Base-by-base conservation (phyloP, 495 filamentous ascomycete genomes). In the Penicillium maclennaniae region DNA sequence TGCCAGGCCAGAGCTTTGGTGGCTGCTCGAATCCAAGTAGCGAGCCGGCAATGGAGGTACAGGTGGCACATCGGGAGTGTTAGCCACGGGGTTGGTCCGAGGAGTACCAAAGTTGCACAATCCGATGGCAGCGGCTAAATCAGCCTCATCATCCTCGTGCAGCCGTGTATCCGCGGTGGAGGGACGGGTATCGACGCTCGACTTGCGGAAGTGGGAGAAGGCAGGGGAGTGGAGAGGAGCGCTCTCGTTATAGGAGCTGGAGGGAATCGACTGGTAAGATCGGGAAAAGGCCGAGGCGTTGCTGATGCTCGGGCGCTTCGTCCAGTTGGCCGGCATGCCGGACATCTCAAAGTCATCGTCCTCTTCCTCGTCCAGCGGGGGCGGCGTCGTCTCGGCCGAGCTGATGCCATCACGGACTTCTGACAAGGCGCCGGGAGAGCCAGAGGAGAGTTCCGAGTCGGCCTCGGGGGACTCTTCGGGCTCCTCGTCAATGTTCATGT, bases 101-200 rank as follows among this genome's bases (percentile, higher is more conserved):
- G 88, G 89, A 47, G 86, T 92, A 39, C 87, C 85, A 62, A 96
- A 91, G 67, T 90, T 95, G 81, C 93, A 97, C 55, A 96, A 73
- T 55, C 92, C 90, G 37, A 96, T 89, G 4, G 92, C 92, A 4
- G 93, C 92, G 7, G 92, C 93, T 51, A 98, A 77, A 49, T 77
- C 74, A 7, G 71, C 72, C 50, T 96, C 92, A 46, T 85, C 82
- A 46, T 77, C 79, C 25, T 74, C 72, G 57, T 69, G 68, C 54
- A 84, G 69, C 26, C 78, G 76, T 4, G 80, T 83, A 34, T 81
- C 79, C 47, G 82, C 84, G 55, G 51, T 87, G 74, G 49, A 86
- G 75, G 50, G 86, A 79, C 67, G 78, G 67, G 55, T 87, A 77
- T 67, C 87, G 71, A 68, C 77, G 75, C 84, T 88, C 54, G 79